phyloP scores from a whole-genome alignment of 1,284 basidiomycete species.

The Papiliotrema nemorosa region DNA sequence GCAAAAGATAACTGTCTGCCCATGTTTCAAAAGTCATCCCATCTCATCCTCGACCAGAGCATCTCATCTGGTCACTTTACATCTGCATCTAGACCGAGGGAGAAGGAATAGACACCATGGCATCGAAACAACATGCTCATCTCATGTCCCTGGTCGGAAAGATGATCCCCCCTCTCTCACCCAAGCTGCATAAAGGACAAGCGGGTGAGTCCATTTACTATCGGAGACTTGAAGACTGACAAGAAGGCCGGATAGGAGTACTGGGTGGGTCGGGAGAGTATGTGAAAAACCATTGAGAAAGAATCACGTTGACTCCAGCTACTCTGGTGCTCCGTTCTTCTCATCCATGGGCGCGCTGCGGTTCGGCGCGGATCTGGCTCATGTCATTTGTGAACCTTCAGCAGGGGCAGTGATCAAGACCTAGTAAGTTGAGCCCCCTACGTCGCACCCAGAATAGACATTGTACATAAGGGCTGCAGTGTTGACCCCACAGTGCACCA shows the following conservation, averaged over 20 bases:
- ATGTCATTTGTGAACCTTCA: conserved; percentile 92
- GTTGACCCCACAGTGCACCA: conserved; percentile 57
- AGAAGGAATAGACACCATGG: no score
- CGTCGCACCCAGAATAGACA: no score
- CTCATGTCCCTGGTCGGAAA: conserved; percentile 38
- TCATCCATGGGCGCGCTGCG: conserved; percentile 81
- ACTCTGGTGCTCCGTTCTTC: conserved; percentile 95
- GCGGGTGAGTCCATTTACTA: conserved; percentile 60
- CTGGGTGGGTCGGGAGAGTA: conserved; percentile 90
- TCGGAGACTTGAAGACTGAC: not conserved
- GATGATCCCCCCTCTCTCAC: conserved; percentile 48
- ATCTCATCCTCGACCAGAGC: no score
- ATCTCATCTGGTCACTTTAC: no score
- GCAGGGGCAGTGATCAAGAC: conserved; percentile 91
- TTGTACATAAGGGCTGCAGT: conserved; percentile 6
- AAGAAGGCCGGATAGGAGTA: conserved; percentile 78
- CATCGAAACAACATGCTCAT: conserved; percentile 37
- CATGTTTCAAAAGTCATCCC: no score
- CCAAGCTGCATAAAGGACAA: conserved; percentile 87
- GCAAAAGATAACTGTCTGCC: no score
- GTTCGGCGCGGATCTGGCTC: conserved; percentile 87
- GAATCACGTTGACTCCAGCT: conserved; percentile 48
- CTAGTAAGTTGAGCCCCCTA: no score
- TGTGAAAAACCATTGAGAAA: conserved; percentile 19
- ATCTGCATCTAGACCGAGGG: no score